These are phyloP conservation scores for Arthrobotrys conoides DNA, from an alignment of 2,329 filamentous ascomycete genomes.

Conservation along the genomic window DNA sequence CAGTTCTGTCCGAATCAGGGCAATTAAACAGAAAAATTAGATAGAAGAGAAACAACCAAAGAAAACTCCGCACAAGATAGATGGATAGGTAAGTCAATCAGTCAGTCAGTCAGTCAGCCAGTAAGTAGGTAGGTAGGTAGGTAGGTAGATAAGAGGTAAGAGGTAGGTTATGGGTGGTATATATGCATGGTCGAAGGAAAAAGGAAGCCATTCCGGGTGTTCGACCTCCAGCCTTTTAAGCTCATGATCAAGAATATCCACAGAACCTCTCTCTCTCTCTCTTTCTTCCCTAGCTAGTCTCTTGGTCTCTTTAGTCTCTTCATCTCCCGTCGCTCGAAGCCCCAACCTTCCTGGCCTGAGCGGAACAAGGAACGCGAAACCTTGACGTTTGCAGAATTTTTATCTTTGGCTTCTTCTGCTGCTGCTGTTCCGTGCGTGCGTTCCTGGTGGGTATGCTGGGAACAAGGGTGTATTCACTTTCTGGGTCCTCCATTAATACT, in stretches of 20 bases:
- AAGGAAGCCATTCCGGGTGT: constrained; percentile 23
- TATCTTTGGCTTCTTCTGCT: constrained; percentile 31
- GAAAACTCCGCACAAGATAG: neutral
- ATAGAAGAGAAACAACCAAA: neutral
- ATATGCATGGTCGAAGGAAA: constrained; percentile 9
- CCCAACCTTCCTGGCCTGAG: constrained; percentile 58
- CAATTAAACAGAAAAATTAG: too few species aligned
- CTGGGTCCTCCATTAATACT: constrained; percentile 50
- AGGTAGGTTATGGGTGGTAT: too few species aligned
- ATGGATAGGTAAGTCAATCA: neutral
- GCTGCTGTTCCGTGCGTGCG: constrained; percentile 55
- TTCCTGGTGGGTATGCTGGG: constrained; percentile 56
- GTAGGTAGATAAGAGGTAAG: too few species aligned
- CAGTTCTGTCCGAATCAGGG: too few species aligned
- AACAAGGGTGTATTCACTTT: constrained; percentile 51
- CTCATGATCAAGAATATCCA: constrained; percentile 24
- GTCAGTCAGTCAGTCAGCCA: neutral
- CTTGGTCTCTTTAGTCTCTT: constrained; percentile 18
- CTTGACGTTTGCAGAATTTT: constrained; percentile 61
- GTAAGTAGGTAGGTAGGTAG: neutral
- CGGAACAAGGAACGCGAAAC: constrained; percentile 61
- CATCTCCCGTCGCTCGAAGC: constrained; percentile 42
- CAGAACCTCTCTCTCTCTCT: constrained; percentile 29
- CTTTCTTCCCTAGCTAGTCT: constrained; percentile 3
- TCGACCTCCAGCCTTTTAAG: constrained; percentile 38